Evolutionary conservation across 768 basidiomycete species (phyloP).

Genomic region (Leucosporidium creatinivorum): DNA sequence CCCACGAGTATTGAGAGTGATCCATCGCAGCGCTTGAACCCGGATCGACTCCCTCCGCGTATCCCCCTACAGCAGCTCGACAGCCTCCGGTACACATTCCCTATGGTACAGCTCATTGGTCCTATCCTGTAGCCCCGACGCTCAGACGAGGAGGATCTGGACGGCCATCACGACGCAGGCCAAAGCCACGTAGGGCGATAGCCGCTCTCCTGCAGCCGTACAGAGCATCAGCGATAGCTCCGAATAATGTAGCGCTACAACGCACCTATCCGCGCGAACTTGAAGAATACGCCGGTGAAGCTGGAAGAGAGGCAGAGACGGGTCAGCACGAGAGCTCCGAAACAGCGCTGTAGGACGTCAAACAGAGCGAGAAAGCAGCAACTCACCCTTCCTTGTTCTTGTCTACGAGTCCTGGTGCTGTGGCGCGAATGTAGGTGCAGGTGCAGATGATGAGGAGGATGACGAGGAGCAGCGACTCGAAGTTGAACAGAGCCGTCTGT

Average conservation of each 20-base stretch:
- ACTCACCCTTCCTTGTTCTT: conserved; percentile 86
- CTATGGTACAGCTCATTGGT: too few relatives aligned
- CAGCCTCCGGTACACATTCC: background rate
- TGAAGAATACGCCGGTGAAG: conserved; percentile 87
- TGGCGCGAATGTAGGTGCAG: conserved; percentile 86
- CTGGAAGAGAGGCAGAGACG: conserved; percentile 45
- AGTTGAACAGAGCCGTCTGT: conserved; percentile 94
- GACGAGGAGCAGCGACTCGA: conserved; percentile 87
- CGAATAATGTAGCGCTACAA: too few relatives aligned
- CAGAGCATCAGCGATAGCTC: too few relatives aligned
- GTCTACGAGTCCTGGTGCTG: conserved; percentile 83
- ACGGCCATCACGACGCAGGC: conserved; percentile 91
- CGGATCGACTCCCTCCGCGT: too few relatives aligned
- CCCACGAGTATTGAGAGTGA: too few relatives aligned
- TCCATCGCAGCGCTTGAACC: too few relatives aligned
- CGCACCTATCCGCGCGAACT: conserved; percentile 88
- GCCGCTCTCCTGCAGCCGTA: conserved; percentile 63
- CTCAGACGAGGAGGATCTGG: conserved; percentile 51
- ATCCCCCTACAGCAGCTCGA: too few relatives aligned
- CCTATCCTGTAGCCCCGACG: background rate
- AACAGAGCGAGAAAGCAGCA: background rate
- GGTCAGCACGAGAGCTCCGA: background rate
- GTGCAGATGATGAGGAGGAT: conserved; percentile 92
- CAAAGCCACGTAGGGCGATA: conserved; percentile 91
- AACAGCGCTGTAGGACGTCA: background rate